Percentiles rank a stretch among this genome's conserved stretches.
Evolutionary conservation across 495 filamentous ascomycete genomes (phyloP).

Genomic region (Penicillium lividum): DNA sequence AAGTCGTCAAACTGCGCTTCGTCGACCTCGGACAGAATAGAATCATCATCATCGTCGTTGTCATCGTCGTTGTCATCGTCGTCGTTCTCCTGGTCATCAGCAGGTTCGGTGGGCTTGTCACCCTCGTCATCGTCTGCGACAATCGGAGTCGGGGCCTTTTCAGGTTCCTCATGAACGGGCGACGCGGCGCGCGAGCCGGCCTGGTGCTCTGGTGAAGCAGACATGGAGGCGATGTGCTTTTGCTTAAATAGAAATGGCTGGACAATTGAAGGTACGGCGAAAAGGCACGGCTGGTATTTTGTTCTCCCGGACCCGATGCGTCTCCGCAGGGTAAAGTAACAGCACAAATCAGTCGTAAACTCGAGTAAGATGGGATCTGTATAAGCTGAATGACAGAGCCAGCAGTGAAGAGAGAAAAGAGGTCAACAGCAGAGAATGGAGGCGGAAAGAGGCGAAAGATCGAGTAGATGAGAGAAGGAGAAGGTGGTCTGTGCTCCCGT

Average conservation of each 20-base stretch:
- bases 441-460: conserved; percentile 15
- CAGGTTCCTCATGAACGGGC: conserved; percentile 23
- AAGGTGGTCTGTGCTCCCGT: conserved; percentile 36
- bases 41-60: conserved; percentile 36
- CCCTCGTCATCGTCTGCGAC: conserved; percentile 30
- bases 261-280: conserved; percentile 7
- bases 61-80: conserved; percentile 21
- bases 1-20: conserved; percentile 93
- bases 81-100: conserved; percentile 10
- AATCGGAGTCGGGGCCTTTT: conserved; percentile 27
- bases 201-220: conserved; percentile 40
- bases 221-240: conserved; percentile 30
- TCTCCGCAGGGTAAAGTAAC: conserved; percentile 11
- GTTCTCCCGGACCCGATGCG: conserved; percentile 11
- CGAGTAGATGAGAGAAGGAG: conserved; percentile 25
- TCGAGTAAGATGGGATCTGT: neutral
- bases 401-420: neutral
- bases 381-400: neutral
- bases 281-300: conserved; percentile 21
- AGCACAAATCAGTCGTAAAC: neutral
- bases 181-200: conserved; percentile 25
- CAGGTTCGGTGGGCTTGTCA: conserved; percentile 17
- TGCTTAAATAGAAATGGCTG: neutral
- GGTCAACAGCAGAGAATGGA: conserved; percentile 12
- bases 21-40: conserved; percentile 91